Conservation (phyloP, 495 filamentous ascomycete genomes). For the Neurospora pannonica region DNA sequence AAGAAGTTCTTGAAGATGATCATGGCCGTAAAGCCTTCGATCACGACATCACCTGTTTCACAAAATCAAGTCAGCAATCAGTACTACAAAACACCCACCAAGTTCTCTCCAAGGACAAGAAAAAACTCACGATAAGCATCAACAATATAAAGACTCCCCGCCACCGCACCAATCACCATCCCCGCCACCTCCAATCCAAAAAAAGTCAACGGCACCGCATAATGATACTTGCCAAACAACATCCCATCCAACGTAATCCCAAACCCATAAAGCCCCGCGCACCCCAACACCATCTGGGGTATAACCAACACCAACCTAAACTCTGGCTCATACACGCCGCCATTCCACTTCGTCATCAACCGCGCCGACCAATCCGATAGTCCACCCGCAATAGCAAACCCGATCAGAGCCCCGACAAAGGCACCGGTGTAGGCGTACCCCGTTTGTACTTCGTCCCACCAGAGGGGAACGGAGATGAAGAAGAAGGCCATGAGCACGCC, state of each 20-base stretch:
- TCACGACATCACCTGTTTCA: constrained; percentile 61
- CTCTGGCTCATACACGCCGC: constrained; percentile 82
- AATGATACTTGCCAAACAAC: constrained; percentile 47
- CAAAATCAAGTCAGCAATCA: not conserved
- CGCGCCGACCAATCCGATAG: constrained; percentile 65
- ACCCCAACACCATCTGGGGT: constrained; percentile 68
- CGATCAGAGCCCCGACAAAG: constrained; percentile 73
- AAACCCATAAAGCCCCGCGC: constrained; percentile 76
- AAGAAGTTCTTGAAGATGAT: constrained; percentile 90
- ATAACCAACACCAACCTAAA: constrained; percentile 76
- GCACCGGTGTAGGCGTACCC: constrained; percentile 86
- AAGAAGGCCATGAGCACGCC: constrained; percentile 78
- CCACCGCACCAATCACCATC: constrained; percentile 85
- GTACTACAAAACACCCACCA: not conserved
- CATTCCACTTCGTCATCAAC: constrained; percentile 61
- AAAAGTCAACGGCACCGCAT: constrained; percentile 66
- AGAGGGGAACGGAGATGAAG: constrained; percentile 70
- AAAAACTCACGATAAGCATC: constrained; percentile 73
- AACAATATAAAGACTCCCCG: constrained; percentile 81
- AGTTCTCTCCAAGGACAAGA: not conserved
- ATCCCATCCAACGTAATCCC: constrained; percentile 56
- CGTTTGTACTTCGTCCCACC: constrained; percentile 70
- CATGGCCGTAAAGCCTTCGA: constrained; percentile 86
- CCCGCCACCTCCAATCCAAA: constrained; percentile 71
- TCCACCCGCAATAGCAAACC: constrained; percentile 64